Evolutionary conservation across 164 flowering plant species (phyloP).

Genomic region (Umbellularia californica): DNA sequence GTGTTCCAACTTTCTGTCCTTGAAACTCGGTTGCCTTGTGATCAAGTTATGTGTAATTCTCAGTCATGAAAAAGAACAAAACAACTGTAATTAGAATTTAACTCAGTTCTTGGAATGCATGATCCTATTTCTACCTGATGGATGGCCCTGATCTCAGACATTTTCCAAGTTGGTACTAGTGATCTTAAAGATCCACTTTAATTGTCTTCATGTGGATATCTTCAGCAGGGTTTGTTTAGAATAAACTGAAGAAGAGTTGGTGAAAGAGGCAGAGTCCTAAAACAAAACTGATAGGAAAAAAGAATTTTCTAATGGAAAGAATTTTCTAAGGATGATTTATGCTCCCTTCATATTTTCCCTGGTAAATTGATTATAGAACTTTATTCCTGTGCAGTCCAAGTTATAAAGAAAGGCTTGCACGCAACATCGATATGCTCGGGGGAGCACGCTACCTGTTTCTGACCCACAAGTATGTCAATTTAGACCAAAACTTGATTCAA

Average conservation of each 20-base stretch:
- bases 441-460: slow-evolving; percentile 64
- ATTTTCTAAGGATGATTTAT: background rate
- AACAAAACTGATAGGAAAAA: background rate
- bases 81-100: too few relatives aligned
- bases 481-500: background rate
- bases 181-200: background rate
- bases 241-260: background rate
- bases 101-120: background rate
- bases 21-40: too few relatives aligned
- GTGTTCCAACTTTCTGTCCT: too few relatives aligned
- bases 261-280: background rate
- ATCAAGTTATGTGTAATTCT: too few relatives aligned
- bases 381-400: slow-evolving; percentile 39
- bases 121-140: background rate
- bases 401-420: slow-evolving; percentile 40
- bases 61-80: too few relatives aligned
- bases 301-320: too few relatives aligned
- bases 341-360: background rate
- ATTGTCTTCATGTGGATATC: background rate
- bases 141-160: too few relatives aligned
- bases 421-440: slow-evolving; percentile 45
- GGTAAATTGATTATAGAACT: background rate
- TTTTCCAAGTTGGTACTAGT: too few relatives aligned
- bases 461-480: slow-evolving; percentile 43
- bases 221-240: background rate